Conservation (phyloP, 2,329 filamentous ascomycete genomes). For the Huntiella bhutanensis region DNA sequence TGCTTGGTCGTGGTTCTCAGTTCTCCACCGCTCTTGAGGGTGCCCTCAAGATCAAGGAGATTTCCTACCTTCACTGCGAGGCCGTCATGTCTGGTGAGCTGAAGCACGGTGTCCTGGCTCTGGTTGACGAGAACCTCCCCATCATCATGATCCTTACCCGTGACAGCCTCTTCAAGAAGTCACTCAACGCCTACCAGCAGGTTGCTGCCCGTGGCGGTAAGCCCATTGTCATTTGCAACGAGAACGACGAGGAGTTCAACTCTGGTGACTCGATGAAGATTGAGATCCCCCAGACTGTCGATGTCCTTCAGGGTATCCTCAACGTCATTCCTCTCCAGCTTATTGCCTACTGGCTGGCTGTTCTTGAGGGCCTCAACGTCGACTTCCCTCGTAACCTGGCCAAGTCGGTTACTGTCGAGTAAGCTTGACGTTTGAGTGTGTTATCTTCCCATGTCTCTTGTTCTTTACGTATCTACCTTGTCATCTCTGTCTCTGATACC, state of each 20-base stretch:
- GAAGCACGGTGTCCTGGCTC: constrained; percentile 92
- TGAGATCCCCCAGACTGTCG: constrained; percentile 88
- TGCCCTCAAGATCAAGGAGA: constrained; percentile 99
- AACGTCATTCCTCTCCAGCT: constrained; percentile 96
- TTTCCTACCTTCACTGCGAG: constrained; percentile 98
- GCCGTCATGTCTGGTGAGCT: constrained; percentile 99
- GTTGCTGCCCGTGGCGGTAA: constrained; percentile 91
- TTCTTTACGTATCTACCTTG: constrained; percentile 11
- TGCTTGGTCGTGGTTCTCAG: constrained; percentile 87
- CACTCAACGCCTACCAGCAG: constrained; percentile 98
- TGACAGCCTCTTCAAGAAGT: constrained; percentile 92
- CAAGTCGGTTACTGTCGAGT: constrained; percentile 98
- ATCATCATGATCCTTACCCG: constrained; percentile 99
- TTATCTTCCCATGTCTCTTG: constrained; percentile 7
- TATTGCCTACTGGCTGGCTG: constrained; percentile 97
- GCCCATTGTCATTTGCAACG: constrained; percentile 97
- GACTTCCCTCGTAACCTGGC: constrained; percentile 97
- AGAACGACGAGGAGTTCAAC: constrained; percentile 73
- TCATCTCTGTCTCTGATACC: constrained; percentile 7
- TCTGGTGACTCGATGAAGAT: constrained; percentile 84
- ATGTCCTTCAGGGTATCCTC: constrained; percentile 85
- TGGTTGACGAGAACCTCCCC: constrained; percentile 94
- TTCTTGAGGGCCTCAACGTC: constrained; percentile 88
- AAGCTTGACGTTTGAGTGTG: constrained; percentile 21
- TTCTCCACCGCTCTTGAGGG: constrained; percentile 94